Base-by-base conservation (phyloP, 352 stramenopile genomes). In the Globisporangium solare region DNA sequence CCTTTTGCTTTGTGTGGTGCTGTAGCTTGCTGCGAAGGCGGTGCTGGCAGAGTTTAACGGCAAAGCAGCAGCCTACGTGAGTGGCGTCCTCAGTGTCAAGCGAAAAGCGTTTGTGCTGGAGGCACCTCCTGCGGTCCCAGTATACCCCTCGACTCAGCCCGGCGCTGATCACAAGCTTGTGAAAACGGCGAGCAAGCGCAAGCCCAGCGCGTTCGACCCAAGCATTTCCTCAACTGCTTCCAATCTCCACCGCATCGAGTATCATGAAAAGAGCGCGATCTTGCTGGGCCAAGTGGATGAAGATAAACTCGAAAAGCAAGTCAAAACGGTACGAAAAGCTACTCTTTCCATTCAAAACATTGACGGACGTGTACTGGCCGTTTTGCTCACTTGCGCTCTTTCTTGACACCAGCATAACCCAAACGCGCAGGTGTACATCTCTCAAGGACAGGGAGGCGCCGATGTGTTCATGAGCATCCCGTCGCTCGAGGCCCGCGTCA, bases 401-500 rank as follows among this genome's bases (percentile, higher is more conserved):
- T 47, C 10, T 47, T 56, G 2, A 52, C 13, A 5, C 37, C 54
- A 93, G 83, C 74, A 92, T 41, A 76, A 92, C 35, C 60, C 70
- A 14, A 68, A 83, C 42, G 72, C 81, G 2, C 77, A 89, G 42
- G 79, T 91, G 17, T 91, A 90, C 53, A 78, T 90, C 54, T 90
- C 83, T n/a, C 79, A 89, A 54, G 81, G 81, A 0, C 83, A 86
- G 27, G 74, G 82, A 54, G 82, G 87, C 49, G 79, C 80, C 3
- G 83, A 93, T 17, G 80, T 88, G 32, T 86, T 91, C 57, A 83
- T 93, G 66, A 93, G 76, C 51, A 91, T 93, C 45, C 83, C 83
- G 31, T 81, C 68, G 5, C 70, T 93, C 10, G 78, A 93, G 6
- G 83, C 83, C 4, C 71, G 79, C 48, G 66, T 93, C 31, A 91